A percentile compares a stretch with the other conserved stretches of the same genome.
phyloP scores from a whole-genome alignment of 108 stramenopile genomes.

The Cyclostephanos tholiformis region DNA sequence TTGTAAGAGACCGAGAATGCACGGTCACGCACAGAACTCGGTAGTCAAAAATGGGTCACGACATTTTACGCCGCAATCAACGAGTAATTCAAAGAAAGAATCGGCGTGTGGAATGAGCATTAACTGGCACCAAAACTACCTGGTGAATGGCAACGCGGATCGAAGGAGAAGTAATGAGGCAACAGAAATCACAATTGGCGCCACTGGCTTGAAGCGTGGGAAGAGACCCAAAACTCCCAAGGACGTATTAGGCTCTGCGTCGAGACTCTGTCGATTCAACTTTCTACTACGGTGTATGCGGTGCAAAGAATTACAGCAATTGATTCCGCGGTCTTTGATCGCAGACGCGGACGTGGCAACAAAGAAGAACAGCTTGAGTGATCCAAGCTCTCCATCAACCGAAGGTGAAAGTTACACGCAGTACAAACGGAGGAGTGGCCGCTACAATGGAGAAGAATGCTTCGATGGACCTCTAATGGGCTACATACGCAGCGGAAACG shows the following conservation, averaged over 20 bases:
- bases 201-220: slow-evolving; percentile 75
- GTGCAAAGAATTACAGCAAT: slow-evolving; percentile 15
- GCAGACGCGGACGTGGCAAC: not conserved
- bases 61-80: not conserved
- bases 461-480: slow-evolving; percentile 28
- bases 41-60: not conserved
- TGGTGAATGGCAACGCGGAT: not conserved
- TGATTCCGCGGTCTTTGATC: too few relatives aligned
- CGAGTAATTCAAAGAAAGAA: slow-evolving; percentile 16
- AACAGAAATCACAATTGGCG: slow-evolving; percentile 76
- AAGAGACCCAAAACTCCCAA: slow-evolving; percentile 69
- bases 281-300: slow-evolving; percentile 26
- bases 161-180: not conserved
- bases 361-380: not conserved
- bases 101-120: slow-evolving; percentile 60
- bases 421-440: slow-evolving; percentile 12
- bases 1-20: slow-evolving; percentile 4
- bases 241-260: slow-evolving; percentile 55
- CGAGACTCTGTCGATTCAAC: slow-evolving; percentile 66
- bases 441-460: not conserved
- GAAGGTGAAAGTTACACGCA: slow-evolving; percentile 20
- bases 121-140: slow-evolving; percentile 57
- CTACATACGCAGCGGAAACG: slow-evolving; percentile 24
- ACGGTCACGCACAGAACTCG: not conserved
- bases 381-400: not conserved